Conservation (phyloP, 169 alveolate genomes). For the Cryptosporidium muris region DNA sequence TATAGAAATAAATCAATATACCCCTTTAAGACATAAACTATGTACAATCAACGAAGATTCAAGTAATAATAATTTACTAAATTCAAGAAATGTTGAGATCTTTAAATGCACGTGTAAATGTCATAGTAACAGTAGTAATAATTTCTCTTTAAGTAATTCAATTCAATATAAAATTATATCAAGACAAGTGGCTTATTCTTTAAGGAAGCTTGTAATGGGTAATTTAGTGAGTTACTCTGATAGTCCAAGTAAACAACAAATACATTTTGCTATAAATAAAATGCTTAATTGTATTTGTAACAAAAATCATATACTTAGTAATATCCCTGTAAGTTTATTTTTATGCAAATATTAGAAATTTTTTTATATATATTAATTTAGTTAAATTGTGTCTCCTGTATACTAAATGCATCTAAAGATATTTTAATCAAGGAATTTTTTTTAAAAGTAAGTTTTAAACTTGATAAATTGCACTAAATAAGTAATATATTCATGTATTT, state of each 20-base stretch:
- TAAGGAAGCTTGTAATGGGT: too few relatives aligned
- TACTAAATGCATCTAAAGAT: slow-evolving; percentile 4
- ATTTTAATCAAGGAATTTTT: slow-evolving; percentile 28
- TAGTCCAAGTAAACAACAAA: background rate
- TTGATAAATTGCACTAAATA: background rate
- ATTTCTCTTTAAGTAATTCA: too few relatives aligned
- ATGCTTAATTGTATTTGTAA: slow-evolving; percentile 15
- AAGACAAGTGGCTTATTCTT: too few relatives aligned
- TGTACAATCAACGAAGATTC: too few relatives aligned
- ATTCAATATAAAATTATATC: too few relatives aligned
- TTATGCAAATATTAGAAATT: background rate
- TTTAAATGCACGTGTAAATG: too few relatives aligned
- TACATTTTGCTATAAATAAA: background rate
- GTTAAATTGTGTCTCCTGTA: slow-evolving; percentile 25
- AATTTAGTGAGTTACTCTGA: too few relatives aligned
- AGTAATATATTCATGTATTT: background rate
- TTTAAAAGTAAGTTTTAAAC: slow-evolving; percentile 16
- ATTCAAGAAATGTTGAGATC: too few relatives aligned
- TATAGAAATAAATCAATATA: too few relatives aligned
- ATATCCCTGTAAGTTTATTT: slow-evolving; percentile 36
- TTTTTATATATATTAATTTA: background rate
- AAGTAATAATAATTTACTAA: too few relatives aligned
- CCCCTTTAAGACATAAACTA: too few relatives aligned
- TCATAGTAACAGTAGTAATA: too few relatives aligned
- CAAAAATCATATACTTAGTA: background rate